Evolutionary conservation across 2,329 filamentous ascomycete genomes (phyloP).

Genomic region (Orbilia brochopaga): DNA sequence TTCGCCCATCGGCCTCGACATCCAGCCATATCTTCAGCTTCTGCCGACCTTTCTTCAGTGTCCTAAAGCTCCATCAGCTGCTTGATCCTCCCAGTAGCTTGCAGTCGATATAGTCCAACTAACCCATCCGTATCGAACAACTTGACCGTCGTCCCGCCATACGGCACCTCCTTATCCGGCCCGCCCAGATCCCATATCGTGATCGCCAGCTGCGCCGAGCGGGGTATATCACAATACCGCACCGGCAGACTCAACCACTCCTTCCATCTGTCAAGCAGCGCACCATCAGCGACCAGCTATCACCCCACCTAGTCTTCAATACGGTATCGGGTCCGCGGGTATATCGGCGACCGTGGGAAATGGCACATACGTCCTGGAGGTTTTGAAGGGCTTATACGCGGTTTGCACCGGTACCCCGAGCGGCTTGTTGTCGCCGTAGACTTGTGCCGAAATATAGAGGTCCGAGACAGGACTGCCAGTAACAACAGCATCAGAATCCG

Average conservation of each 20-base stretch:
- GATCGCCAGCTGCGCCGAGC: slow-evolving; percentile 83
- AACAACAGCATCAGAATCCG: slow-evolving; percentile 19
- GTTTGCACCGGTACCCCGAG: slow-evolving; percentile 91
- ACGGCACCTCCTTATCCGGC: slow-evolving; percentile 74
- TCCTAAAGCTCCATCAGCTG: slow-evolving; percentile 49
- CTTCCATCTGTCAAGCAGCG: slow-evolving; percentile 72
- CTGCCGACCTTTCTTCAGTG: slow-evolving; percentile 86
- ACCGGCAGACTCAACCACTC: slow-evolving; percentile 93
- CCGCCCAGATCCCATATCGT: slow-evolving; percentile 92
- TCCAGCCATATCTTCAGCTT: slow-evolving; percentile 86
- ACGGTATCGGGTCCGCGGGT: background rate
- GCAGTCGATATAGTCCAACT: slow-evolving; percentile 13
- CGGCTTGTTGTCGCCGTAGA: slow-evolving; percentile 96
- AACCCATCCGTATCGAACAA: slow-evolving; percentile 91
- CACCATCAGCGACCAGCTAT: slow-evolving; percentile 29
- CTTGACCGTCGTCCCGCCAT: slow-evolving; percentile 88
- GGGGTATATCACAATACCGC: slow-evolving; percentile 78
- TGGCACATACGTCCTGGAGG: slow-evolving; percentile 65
- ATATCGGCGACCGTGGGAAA: slow-evolving; percentile 52
- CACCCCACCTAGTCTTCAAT: background rate
- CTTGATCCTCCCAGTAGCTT: slow-evolving; percentile 2
- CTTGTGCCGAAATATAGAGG: slow-evolving; percentile 87
- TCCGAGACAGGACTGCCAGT: slow-evolving; percentile 75
- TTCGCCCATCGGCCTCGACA: slow-evolving; percentile 82
- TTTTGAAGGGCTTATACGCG: slow-evolving; percentile 87